Evolutionary conservation across 148 eudicot species (phyloP).

Genomic region (Euryodendron excelsum): DNA sequence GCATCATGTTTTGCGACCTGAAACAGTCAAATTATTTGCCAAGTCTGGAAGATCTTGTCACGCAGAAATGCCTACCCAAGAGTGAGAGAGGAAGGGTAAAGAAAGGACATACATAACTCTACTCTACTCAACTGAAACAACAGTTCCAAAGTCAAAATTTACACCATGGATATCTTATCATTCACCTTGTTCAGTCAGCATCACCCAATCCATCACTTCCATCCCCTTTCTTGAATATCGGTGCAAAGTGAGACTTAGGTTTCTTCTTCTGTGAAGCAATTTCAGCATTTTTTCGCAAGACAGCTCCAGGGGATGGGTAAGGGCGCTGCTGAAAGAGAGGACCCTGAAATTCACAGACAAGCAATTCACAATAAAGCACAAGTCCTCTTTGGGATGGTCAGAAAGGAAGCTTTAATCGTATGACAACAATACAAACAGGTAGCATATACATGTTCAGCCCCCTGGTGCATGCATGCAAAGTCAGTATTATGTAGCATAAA

Average conservation of each 20-base stretch:
- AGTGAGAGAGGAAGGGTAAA: neutral
- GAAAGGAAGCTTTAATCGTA: conserved; percentile 1
- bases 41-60: no score
- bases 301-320: conserved; percentile 98
- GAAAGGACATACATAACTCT: neutral
- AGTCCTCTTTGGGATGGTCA: neutral
- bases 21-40: neutral
- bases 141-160: neutral
- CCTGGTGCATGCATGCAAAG: neutral
- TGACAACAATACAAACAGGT: neutral
- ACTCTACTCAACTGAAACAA: neutral
- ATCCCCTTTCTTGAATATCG: conserved; percentile 94
- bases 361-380: neutral
- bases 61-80: neutral
- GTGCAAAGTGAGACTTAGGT: conserved; percentile 59
- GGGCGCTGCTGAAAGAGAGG: conserved; percentile 99
- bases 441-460: neutral
- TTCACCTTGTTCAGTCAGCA: conserved; percentile 55
- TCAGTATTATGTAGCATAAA: neutral
- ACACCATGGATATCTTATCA: neutral
- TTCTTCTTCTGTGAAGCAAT: conserved; percentile 81
- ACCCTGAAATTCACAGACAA: conserved; percentile 56
- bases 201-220: conserved; percentile 99
- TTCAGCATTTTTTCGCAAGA: conserved; percentile 88
- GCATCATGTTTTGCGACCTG: neutral